These are phyloP conservation scores for Bromus sterilis DNA, from an alignment of 176 grass and related monocot genomes.

Conservation along the genomic window DNA sequence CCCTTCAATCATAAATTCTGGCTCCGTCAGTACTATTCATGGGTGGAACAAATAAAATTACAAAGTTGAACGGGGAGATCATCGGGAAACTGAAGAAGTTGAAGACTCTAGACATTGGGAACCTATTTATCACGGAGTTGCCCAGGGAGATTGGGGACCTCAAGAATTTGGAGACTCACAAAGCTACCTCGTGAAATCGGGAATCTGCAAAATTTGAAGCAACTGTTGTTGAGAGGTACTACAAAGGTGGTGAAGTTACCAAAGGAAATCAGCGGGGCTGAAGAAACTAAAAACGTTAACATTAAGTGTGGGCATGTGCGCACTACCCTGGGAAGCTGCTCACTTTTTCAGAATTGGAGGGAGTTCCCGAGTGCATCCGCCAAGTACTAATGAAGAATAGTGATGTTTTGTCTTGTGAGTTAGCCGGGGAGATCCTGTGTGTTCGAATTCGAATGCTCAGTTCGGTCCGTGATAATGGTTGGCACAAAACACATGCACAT, in stretches of 20 bases:
- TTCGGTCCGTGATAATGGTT: background rate
- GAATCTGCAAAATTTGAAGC: background rate
- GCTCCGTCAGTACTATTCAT: too few species aligned
- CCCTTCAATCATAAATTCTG: too few species aligned
- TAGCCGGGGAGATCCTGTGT: background rate
- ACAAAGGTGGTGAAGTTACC: background rate
- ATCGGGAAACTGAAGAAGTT: too few species aligned
- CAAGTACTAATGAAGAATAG: background rate
- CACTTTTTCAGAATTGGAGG: background rate
- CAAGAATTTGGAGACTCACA: background rate
- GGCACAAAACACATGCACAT: background rate
- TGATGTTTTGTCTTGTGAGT: background rate
- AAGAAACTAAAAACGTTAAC: background rate
- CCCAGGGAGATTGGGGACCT: too few species aligned
- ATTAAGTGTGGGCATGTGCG: too few species aligned
- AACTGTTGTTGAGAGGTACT: background rate
- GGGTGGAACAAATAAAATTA: too few species aligned
- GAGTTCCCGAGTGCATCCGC: background rate
- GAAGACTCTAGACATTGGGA: too few species aligned
- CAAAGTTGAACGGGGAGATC: too few species aligned
- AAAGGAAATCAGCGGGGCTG: background rate
- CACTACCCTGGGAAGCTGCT: background rate
- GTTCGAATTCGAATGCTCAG: rapidly evolving
- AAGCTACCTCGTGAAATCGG: background rate
- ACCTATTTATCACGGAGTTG: too few species aligned